phyloP scores from a whole-genome alignment of 164 flowering plant species.

The Nymphaea colorata region DNA sequence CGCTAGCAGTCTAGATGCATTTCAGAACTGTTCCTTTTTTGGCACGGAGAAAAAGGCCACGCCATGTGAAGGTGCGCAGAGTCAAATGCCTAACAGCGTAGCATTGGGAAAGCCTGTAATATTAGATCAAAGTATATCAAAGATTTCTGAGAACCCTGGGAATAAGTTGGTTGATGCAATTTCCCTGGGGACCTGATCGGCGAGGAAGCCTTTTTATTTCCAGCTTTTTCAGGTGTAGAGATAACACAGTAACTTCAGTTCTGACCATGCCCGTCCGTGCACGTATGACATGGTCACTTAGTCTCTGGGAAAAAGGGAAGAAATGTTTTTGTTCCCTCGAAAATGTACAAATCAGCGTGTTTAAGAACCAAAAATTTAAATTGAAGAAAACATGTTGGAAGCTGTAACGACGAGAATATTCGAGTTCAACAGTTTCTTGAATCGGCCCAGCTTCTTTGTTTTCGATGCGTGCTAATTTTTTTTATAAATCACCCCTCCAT shows the following conservation, averaged over 20 bases:
- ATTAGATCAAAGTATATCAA: not conserved
- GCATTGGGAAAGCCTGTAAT: not conserved
- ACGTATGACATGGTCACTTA: not conserved
- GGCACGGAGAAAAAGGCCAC: conserved; percentile 4
- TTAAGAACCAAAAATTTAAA: not conserved
- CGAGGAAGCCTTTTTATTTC: too few species aligned
- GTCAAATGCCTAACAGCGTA: not conserved
- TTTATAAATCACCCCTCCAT: too few species aligned
- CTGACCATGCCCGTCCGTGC: not conserved
- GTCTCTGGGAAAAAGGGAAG: not conserved
- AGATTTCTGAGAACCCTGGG: not conserved
- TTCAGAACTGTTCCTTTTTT: conserved; percentile 11
- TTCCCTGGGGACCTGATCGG: too few species aligned
- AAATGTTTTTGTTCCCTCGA: not conserved
- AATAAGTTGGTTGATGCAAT: not conserved
- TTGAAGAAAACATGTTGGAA: too few species aligned
- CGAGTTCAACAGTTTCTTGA: too few species aligned
- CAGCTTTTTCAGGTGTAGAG: not conserved
- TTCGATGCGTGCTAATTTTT: too few species aligned
- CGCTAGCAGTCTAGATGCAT: conserved; percentile 20
- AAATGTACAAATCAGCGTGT: not conserved
- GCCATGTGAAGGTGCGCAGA: not conserved
- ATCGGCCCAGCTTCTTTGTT: too few species aligned
- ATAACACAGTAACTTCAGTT: not conserved
- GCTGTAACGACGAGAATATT: too few species aligned